phyloP scores from a whole-genome alignment of 352 stramenopile species.

The Phytophthora colocasiae region DNA sequence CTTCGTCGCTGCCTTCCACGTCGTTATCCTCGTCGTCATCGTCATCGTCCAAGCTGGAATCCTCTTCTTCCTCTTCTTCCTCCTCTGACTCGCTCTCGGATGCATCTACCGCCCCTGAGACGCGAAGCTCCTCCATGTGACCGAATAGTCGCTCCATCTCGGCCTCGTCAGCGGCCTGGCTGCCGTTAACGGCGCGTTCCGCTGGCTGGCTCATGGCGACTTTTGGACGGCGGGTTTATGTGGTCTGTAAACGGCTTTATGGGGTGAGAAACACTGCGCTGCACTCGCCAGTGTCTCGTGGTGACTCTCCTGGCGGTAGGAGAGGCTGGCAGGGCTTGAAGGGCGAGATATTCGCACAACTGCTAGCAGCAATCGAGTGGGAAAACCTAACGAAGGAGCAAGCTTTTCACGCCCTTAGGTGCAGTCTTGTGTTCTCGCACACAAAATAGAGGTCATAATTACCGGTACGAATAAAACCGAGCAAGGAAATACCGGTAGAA shows the following conservation, averaged over 20 bases:
- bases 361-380: too few species aligned
- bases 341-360: constrained; percentile 7
- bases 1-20: constrained; percentile 78
- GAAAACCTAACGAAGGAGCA: too few species aligned
- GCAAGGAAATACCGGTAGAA: too few species aligned
- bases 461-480: too few species aligned
- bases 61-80: constrained; percentile 49
- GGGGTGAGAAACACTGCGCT: constrained; percentile 5
- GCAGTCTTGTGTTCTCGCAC: not conserved
- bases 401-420: too few species aligned
- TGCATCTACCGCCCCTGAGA: constrained; percentile 43
- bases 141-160: constrained; percentile 63
- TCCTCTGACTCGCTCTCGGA: constrained; percentile 50
- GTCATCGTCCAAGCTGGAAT: constrained; percentile 60
- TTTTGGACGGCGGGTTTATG: constrained; percentile 12
- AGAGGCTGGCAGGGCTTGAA: constrained; percentile 1
- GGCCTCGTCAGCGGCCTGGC: constrained; percentile 43
- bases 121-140: constrained; percentile 61
- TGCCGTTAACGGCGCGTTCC: constrained; percentile 16
- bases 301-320: not conserved
- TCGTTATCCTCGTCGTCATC: constrained; percentile 74
- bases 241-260: constrained; percentile 7
- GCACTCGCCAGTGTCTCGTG: constrained; percentile 3
- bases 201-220: constrained; percentile 29
- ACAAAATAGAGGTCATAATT: too few species aligned